These are phyloP conservation scores for Punica granatum DNA, from an alignment of 345 rosid genomes.

Conservation along the genomic window DNA sequence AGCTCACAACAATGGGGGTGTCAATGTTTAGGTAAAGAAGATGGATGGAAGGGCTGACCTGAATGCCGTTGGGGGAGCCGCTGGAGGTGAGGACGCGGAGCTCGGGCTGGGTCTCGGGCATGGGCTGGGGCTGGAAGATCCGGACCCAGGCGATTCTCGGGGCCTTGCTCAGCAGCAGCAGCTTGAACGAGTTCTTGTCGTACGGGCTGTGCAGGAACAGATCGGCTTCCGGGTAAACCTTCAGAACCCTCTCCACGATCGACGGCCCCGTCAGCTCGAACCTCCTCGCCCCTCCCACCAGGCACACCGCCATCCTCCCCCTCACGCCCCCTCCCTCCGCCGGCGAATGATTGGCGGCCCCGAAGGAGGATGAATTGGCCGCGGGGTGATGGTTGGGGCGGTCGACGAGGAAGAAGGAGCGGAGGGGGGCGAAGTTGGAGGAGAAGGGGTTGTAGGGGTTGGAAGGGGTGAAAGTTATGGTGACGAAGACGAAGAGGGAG, in stretches of 20 bases:
- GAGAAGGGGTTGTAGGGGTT: slow-evolving; percentile 9
- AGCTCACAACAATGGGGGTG: too few species aligned
- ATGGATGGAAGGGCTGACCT: slow-evolving; percentile 29
- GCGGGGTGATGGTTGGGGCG: slow-evolving; percentile 1
- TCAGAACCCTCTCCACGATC: slow-evolving; percentile 55
- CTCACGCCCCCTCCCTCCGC: slow-evolving; percentile 7
- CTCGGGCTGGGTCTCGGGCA: slow-evolving; percentile 45
- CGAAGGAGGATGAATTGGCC: too few species aligned
- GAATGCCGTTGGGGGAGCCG: slow-evolving; percentile 85
- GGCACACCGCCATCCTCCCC: slow-evolving; percentile 75
- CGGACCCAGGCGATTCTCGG: slow-evolving; percentile 69
- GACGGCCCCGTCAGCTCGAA: slow-evolving; percentile 92
- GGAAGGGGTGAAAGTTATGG: slow-evolving; percentile 20
- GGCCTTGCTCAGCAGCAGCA: slow-evolving; percentile 48
- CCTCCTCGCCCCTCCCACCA: slow-evolving; percentile 90
- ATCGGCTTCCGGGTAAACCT: slow-evolving; percentile 69
- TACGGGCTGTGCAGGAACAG: slow-evolving; percentile 75
- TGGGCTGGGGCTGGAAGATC: slow-evolving; percentile 43
- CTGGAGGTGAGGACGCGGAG: slow-evolving; percentile 66
- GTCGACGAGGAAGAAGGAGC: slow-evolving; percentile 21
- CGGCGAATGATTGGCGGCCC: background rate
- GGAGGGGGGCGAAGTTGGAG: slow-evolving; percentile 16
- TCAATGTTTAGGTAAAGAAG: too few species aligned
- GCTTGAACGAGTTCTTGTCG: slow-evolving; percentile 60
- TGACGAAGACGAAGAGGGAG: slow-evolving; percentile 22